These are phyloP conservation scores for Cantharellus cinnabarinus DNA, from an alignment of 768 basidiomycete species.

Conservation along the genomic window DNA sequence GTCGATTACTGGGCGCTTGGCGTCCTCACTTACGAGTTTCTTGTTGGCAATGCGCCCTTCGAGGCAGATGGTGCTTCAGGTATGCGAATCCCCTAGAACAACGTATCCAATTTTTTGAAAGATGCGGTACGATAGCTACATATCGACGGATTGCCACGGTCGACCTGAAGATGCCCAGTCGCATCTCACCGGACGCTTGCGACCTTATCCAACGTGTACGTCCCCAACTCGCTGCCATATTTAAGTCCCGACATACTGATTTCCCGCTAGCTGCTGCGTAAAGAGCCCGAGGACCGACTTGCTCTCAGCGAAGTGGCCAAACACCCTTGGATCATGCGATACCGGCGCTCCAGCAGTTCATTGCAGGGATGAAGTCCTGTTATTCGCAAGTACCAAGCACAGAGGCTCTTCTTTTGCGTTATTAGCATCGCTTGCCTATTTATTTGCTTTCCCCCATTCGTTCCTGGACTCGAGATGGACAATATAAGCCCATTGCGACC, in stretches of 20 bases:
- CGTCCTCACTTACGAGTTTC: conserved; percentile 27
- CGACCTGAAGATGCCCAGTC: conserved; percentile 20
- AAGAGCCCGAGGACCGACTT: conserved; percentile 21
- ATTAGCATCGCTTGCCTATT: too few species aligned
- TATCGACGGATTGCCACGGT: conserved; percentile 21
- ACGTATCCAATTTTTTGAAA: neutral
- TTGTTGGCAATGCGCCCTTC: conserved; percentile 25
- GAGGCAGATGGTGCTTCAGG: conserved; percentile 15
- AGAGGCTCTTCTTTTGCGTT: too few species aligned
- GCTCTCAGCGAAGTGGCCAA: conserved; percentile 20
- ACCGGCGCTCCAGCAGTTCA: neutral
- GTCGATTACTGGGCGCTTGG: conserved; percentile 32
- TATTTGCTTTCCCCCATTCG: too few species aligned
- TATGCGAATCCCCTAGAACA: neutral
- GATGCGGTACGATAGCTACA: conserved; percentile 15
- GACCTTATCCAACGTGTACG: conserved; percentile 22
- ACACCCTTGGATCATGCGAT: conserved; percentile 23
- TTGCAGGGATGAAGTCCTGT: too few species aligned
- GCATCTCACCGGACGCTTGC: conserved; percentile 22
- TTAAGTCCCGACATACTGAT: neutral
- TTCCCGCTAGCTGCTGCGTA: conserved; percentile 17
- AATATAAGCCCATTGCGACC: too few species aligned
- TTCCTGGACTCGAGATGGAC: too few species aligned
- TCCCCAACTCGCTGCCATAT: neutral
- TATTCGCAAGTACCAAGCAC: too few species aligned